Conservation (phyloP, 495 filamentous ascomycete species). For the Bacidia gigantensis region DNA sequence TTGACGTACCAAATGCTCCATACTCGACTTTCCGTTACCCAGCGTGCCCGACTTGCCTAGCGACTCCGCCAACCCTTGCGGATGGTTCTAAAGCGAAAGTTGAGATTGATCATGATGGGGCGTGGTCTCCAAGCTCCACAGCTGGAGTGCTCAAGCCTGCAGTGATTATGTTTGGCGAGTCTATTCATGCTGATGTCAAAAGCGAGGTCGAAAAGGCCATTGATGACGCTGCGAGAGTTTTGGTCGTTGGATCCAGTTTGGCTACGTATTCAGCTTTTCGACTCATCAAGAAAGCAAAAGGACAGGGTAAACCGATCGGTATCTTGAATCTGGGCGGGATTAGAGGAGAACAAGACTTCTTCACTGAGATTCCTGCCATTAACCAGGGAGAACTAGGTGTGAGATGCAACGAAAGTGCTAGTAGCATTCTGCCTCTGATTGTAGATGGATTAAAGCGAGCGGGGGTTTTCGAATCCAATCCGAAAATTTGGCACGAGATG, state of each 20-base stretch:
- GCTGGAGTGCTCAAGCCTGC: conserved; percentile 80
- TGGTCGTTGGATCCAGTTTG: conserved; percentile 77
- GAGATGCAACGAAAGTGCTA: conserved; percentile 38
- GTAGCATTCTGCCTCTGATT: conserved; percentile 39
- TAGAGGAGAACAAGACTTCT: conserved; percentile 61
- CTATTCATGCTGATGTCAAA: conserved; percentile 54
- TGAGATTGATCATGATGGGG: conserved; percentile 66
- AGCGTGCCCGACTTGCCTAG: conserved; percentile 68
- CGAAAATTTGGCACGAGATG: neutral
- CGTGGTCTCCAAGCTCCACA: conserved; percentile 53
- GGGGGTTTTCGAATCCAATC: neutral
- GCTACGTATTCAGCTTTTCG: conserved; percentile 94
- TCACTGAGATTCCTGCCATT: conserved; percentile 33
- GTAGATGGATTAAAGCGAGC: conserved; percentile 23
- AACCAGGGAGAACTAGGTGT: conserved; percentile 36
- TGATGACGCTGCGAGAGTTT: conserved; percentile 54
- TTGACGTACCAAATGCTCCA: conserved; percentile 75
- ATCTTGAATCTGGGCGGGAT: conserved; percentile 76
- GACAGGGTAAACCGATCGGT: conserved; percentile 70
- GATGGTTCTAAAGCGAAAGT: conserved; percentile 46
- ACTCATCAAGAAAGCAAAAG: conserved; percentile 67
- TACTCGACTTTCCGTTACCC: conserved; percentile 89
- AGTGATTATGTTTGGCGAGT: conserved; percentile 94
- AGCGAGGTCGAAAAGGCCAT: conserved; percentile 64
- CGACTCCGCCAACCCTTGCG: conserved; percentile 43